These are phyloP conservation scores for Quercus rubra DNA, from an alignment of 306 rosid genomes.

Conservation along the genomic window DNA sequence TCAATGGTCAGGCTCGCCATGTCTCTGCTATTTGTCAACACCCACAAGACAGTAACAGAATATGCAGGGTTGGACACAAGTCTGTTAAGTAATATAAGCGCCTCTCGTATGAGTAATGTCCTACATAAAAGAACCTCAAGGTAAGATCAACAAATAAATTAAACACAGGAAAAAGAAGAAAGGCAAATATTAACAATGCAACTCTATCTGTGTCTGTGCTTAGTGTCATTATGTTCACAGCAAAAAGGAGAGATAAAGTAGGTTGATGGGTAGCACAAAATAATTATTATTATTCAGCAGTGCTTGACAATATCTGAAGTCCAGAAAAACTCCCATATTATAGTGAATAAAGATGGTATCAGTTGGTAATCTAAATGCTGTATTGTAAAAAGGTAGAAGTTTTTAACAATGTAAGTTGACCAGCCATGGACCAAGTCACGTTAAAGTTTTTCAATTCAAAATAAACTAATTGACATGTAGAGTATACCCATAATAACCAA, in stretches of 20 bases:
- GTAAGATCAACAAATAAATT: slow-evolving; percentile 11
- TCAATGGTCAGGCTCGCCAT: slow-evolving; percentile 69
- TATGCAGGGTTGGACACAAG: slow-evolving; percentile 65
- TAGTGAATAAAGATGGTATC: not conserved
- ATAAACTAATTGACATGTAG: not conserved
- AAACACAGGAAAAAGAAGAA: not conserved
- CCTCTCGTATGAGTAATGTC: slow-evolving; percentile 86
- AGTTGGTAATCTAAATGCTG: not conserved
- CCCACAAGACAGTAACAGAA: slow-evolving; percentile 51
- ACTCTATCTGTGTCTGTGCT: no score
- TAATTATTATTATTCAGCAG: no score
- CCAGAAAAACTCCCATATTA: not conserved
- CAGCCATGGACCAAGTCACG: no score
- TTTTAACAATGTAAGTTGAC: not conserved
- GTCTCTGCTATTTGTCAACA: slow-evolving; percentile 55
- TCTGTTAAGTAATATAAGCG: slow-evolving; percentile 78
- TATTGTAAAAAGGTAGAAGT: not conserved
- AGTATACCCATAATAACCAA: not conserved
- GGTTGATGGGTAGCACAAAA: no score
- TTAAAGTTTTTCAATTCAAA: no score
- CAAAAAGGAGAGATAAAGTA: no score
- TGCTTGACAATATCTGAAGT: not conserved
- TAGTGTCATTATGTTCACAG: no score
- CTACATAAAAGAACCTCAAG: slow-evolving; percentile 32
- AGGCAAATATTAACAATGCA: not conserved